Conservation (phyloP, 2,329 filamentous ascomycete genomes). For the Nemania sp. region DNA sequence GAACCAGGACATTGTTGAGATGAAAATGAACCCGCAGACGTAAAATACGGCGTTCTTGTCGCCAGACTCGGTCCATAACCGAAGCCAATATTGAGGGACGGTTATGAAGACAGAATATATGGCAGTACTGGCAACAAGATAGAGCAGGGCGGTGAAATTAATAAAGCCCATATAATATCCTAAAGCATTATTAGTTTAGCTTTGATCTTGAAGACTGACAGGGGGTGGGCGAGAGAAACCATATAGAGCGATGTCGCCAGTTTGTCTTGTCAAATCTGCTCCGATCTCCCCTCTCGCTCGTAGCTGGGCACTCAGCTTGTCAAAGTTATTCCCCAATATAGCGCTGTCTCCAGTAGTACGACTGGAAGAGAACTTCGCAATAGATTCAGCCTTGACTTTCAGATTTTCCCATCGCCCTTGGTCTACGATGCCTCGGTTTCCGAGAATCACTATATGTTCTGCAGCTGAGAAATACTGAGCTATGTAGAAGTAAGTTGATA, state of each 20-base stretch:
- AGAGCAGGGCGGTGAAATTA: slow-evolving; percentile 34
- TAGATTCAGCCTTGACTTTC: slow-evolving; percentile 38
- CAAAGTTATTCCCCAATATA: neutral
- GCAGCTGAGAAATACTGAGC: slow-evolving; percentile 46
- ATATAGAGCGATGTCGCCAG: slow-evolving; percentile 46
- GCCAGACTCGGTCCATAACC: slow-evolving; percentile 45
- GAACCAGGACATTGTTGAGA: slow-evolving; percentile 44
- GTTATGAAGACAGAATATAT: slow-evolving; percentile 43
- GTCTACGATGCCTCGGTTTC: slow-evolving; percentile 42
- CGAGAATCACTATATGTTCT: slow-evolving; percentile 49
- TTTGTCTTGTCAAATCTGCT: slow-evolving; percentile 33
- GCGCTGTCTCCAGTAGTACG: slow-evolving; percentile 9
- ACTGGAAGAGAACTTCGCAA: slow-evolving; percentile 41
- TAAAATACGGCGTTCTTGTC: slow-evolving; percentile 38
- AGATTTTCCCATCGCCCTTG: slow-evolving; percentile 47
- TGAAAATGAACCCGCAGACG: slow-evolving; percentile 42
- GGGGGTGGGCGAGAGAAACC: too few species aligned
- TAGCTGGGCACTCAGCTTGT: slow-evolving; percentile 17
- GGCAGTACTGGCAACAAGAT: slow-evolving; percentile 36
- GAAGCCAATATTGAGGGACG: slow-evolving; percentile 46
- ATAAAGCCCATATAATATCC: slow-evolving; percentile 26
- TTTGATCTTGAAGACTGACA: too few species aligned
- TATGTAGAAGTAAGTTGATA: slow-evolving; percentile 4
- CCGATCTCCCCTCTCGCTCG: slow-evolving; percentile 18
- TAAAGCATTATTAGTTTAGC: slow-evolving; percentile 31